Base-by-base conservation (phyloP, 306 rosid species). In the Vigna nakashimae region DNA sequence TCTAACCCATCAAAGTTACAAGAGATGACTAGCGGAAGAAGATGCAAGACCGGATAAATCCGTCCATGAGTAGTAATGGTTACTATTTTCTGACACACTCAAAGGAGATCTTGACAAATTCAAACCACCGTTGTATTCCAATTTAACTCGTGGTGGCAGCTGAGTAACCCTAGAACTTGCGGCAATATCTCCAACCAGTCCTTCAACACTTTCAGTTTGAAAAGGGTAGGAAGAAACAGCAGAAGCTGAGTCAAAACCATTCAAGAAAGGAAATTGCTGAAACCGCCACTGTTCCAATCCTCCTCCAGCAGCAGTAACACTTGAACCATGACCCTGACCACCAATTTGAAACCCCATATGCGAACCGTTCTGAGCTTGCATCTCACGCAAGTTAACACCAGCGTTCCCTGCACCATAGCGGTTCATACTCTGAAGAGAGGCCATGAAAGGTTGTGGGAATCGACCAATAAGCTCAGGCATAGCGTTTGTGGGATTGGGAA, bases 1-100 rank as follows among this genome's bases (percentile, higher is more conserved):
- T 26, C 66, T 59, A 59, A 59, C 66, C 40, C 66, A 30, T 57
- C n/a, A 57, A 58, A 58, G 38, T 58, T 58, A 58, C 65, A 58
- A 24, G 65, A 58, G 65, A 58, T 58, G 65, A 58, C 1, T 26
- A 5, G 65, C 65, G n/a, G 65, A 58, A 58, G 65, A 58, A 26
- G 65, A 58, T 18, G 38, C 65, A 58, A 58, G 65, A 58, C 38
- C 65, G 12, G 66, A 60, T 30, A 60, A 60, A 60, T 60, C 66
- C 7, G 43, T 60, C 66, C 66, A 60, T 30, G 43, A 60, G 15
- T 60, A 60, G 43, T 14, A 60, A 30, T 60, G 66, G 66, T 30
- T 30, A 30, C 20, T 30, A 60, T 60, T 60, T 60, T 60, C 66
- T 28, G 66, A 60, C 11, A 60, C 43, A 60, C 5, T 60, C 12